Percentiles rank a stretch among this genome's conserved stretches.
Conservation (phyloP, 306 rosid species). For the Hippophae rhamnoides region DNA sequence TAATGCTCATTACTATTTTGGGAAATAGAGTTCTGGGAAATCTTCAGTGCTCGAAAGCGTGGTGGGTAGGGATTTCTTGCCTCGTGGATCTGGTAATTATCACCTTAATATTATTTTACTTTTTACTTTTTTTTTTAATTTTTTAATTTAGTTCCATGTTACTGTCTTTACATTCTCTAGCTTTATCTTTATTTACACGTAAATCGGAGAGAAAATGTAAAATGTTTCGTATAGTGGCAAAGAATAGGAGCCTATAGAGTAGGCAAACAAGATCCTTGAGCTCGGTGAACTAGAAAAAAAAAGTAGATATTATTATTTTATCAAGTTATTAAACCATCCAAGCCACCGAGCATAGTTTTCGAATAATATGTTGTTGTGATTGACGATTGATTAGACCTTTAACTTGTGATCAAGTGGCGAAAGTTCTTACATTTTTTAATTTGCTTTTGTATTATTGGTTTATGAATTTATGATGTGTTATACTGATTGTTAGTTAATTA, state of each 20-base stretch:
- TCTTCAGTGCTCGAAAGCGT: constrained; percentile 96
- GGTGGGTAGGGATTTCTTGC: constrained; percentile 94
- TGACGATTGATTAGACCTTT: background rate
- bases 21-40: constrained; percentile 79
- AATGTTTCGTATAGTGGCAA: background rate
- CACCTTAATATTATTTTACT: background rate
- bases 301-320: too few relatives aligned
- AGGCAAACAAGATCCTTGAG: background rate
- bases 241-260: constrained; percentile 7
- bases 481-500: background rate
- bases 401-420: background rate
- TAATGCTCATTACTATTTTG: background rate
- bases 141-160: background rate
- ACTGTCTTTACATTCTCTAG: background rate
- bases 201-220: background rate
- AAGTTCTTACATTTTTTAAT: background rate
- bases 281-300: constrained; percentile 7
- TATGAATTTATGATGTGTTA: background rate
- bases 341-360: background rate
- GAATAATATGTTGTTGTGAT: background rate
- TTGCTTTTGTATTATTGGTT: background rate
- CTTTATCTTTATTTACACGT: background rate
- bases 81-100: constrained; percentile 91
- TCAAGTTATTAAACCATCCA: background rate
- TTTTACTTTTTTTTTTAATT: background rate